Percentiles rank a stretch among this genome's conserved stretches.
Conservation (phyloP, 1,284 basidiomycete species). For the Ustilago lituana region DNA sequence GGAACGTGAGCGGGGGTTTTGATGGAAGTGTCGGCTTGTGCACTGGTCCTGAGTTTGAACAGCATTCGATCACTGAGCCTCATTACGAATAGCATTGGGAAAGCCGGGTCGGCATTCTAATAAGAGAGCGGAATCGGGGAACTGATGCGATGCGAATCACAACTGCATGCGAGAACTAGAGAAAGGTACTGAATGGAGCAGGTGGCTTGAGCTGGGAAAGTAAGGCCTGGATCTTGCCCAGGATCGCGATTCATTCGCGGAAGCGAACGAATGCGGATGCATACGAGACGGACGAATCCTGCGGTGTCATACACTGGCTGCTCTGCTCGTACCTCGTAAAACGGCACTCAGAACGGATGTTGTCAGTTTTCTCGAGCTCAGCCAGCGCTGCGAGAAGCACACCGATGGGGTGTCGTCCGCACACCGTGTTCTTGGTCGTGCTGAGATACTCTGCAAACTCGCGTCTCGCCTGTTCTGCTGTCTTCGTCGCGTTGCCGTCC, state of each 20-base stretch:
- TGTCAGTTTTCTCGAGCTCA: slow-evolving; percentile 72
- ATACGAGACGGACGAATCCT: slow-evolving; percentile 93
- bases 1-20: no score
- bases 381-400: slow-evolving; percentile 83
- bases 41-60: no score
- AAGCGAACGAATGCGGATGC: slow-evolving; percentile 76
- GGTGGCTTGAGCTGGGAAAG: not conserved
- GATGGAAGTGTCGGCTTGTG: no score
- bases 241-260: not conserved
- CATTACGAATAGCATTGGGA: no score
- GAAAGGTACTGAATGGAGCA: not conserved
- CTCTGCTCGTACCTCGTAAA: slow-evolving; percentile 74
- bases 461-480: slow-evolving; percentile 43
- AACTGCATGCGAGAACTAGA: no score
- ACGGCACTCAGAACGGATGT: slow-evolving; percentile 37
- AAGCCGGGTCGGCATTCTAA: no score
- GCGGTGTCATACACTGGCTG: slow-evolving; percentile 75
- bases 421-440: slow-evolving; percentile 93
- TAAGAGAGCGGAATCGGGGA: no score
- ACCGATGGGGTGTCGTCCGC: slow-evolving; percentile 93
- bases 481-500: slow-evolving; percentile 29
- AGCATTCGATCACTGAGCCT: no score
- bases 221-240: not conserved
- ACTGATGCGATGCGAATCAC: no score
- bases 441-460: slow-evolving; percentile 75